Evolutionary conservation across 371 early-diverging fungal species (phyloP).

Genomic region (Haplosporangium sp.): DNA sequence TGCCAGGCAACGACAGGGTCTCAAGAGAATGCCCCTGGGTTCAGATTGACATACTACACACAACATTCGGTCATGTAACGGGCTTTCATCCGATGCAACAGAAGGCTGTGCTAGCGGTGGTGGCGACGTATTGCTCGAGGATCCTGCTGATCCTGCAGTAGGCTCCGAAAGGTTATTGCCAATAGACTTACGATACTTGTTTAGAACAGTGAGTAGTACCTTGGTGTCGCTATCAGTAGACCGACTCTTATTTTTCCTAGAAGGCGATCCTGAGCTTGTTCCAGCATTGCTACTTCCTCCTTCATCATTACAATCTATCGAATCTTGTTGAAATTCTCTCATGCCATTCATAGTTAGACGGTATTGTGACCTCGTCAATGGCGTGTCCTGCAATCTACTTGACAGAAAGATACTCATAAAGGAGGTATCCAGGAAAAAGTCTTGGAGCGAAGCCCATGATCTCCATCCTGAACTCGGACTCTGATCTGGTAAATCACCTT

Average conservation of each 20-base stretch:
- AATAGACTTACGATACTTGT: conserved; percentile 29
- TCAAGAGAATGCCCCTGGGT: conserved; percentile 46
- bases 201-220: conserved; percentile 25
- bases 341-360: conserved; percentile 26
- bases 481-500: neutral
- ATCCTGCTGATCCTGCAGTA: neutral
- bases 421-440: conserved; percentile 54
- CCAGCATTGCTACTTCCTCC: conserved; percentile 9
- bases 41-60: conserved; percentile 59
- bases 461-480: conserved; percentile 11
- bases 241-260: conserved; percentile 5
- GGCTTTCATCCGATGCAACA: conserved; percentile 1
- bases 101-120: conserved; percentile 31
- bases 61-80: conserved; percentile 31
- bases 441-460: conserved; percentile 37
- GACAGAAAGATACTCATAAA: conserved; percentile 54
- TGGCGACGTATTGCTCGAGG: conserved; percentile 17
- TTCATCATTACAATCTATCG: neutral
- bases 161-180: neutral
- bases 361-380: conserved; percentile 39
- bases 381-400: conserved; percentile 43
- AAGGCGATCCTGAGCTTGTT: neutral
- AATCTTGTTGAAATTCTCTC: conserved; percentile 17
- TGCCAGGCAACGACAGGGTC: conserved; percentile 58
- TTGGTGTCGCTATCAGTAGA: conserved; percentile 10